Percentiles rank a stretch among this genome's conserved stretches.
Evolutionary conservation across 2,329 filamentous ascomycete genomes (phyloP).

Genomic region (Exophiala phaeomuriformis): DNA sequence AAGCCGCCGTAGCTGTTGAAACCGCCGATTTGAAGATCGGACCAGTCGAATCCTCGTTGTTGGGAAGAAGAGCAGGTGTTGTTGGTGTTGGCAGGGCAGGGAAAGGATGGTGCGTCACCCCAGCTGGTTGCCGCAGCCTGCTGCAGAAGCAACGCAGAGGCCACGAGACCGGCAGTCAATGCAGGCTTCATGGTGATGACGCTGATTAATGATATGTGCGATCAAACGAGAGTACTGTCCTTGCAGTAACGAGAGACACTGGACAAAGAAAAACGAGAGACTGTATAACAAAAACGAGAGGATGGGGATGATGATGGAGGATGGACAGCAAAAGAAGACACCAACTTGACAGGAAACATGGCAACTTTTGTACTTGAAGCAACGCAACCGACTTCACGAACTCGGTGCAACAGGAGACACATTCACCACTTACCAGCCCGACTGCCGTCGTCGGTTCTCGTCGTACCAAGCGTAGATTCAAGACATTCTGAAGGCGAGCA

Average conservation of each 20-base stretch:
- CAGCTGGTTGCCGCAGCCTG: slow-evolving; percentile 44
- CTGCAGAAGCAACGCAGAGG: slow-evolving; percentile 42
- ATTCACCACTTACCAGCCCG: neutral
- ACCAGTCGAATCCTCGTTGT: slow-evolving; percentile 64
- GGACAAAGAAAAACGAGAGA: slow-evolving; percentile 10
- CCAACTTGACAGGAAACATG: neutral
- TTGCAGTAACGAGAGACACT: slow-evolving; percentile 10
- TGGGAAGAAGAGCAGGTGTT: slow-evolving; percentile 71
- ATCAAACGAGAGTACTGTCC: slow-evolving; percentile 2
- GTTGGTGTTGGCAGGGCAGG: slow-evolving; percentile 62
- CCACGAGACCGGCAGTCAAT: slow-evolving; percentile 34
- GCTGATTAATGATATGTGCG: slow-evolving; percentile 8
- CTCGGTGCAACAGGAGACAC: neutral
- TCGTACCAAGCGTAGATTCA: slow-evolving; percentile 9
- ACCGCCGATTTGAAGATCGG: slow-evolving; percentile 51
- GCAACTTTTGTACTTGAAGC: slow-evolving; percentile 6
- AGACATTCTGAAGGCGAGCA: slow-evolving; percentile 20
- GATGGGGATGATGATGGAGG: slow-evolving; percentile 16
- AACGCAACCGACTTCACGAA: neutral
- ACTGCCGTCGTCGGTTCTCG: neutral
- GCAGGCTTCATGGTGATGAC: slow-evolving; percentile 23
- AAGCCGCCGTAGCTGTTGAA: slow-evolving; percentile 66
- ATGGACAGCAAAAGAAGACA: neutral
- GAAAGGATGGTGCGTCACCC: slow-evolving; percentile 50
- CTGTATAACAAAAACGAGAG: slow-evolving; percentile 34